phyloP scores from a whole-genome alignment of 2,329 filamentous ascomycete genomes.

The Colletotrichum plurivorum region DNA sequence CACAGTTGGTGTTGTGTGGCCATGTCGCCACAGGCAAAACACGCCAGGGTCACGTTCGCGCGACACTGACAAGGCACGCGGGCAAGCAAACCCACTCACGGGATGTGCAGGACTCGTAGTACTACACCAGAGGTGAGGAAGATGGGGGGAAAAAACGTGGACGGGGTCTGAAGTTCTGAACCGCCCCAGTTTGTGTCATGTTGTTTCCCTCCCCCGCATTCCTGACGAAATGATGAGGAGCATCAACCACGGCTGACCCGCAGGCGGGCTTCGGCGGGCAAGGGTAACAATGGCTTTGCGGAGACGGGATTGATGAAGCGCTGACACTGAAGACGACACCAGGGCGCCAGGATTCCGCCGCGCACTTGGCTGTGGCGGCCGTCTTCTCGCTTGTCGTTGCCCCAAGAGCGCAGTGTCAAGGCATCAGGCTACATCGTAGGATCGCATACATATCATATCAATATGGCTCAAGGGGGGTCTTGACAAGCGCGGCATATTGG shows the following conservation, averaged over 20 bases:
- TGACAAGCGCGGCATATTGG: too few species aligned
- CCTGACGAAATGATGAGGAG: conserved; percentile 24
- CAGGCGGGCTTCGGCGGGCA: too few species aligned
- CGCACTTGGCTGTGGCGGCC: too few species aligned
- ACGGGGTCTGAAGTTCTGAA: conserved; percentile 5
- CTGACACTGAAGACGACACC: too few species aligned
- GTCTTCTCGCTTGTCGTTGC: too few species aligned
- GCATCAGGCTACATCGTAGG: too few species aligned
- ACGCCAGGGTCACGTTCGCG: conserved; percentile 22
- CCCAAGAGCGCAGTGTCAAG: too few species aligned
- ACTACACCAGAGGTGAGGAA: background rate
- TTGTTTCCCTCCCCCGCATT: conserved; percentile 34
- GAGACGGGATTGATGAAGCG: too few species aligned
- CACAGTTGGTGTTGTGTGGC: background rate
- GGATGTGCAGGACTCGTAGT: background rate
- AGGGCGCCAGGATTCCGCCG: too few species aligned
- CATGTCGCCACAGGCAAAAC: background rate
- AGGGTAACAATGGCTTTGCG: too few species aligned
- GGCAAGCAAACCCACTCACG: background rate
- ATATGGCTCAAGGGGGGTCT: background rate
- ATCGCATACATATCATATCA: background rate
- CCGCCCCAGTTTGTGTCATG: conserved; percentile 15
- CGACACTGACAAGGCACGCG: conserved; percentile 14
- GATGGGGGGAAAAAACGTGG: background rate
- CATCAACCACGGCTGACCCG: conserved; percentile 3